Base-by-base conservation (phyloP, 2,329 filamentous ascomycete genomes). In the Sclerotinia sclerotiorum region DNA sequence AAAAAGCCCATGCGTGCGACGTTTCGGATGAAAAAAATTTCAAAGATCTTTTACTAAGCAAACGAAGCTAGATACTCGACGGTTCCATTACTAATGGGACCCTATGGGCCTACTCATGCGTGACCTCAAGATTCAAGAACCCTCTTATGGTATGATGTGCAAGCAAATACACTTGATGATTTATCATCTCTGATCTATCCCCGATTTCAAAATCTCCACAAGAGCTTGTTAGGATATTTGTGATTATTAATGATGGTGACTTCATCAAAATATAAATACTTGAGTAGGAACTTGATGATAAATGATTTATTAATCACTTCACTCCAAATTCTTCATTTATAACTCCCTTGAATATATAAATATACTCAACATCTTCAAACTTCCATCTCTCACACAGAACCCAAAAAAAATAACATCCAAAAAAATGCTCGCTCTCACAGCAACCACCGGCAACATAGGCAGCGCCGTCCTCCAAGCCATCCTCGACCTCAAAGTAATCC, bases 381-480 rank as follows among this genome's bases (percentile, higher is more conserved):
- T 8, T 8, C 29, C 11, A 24, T 15, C 17, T 4, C 17, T 42
- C 39, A 15, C 39, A 15, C 39, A 42, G 4, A 15, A 15, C 3
- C 3, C 0, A 19, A 27, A 1, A 60, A 46, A 32, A 10, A 60
- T 10, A 46, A 60, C 17, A 46, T 42, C 27, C 27, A 21, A 27
- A 17, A 60, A 55, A 44, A 70, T 67, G 69, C 65, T 70, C 13
- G 69, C 61, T 1, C 60, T 72, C 35, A 71, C 65, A 49, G 62
- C 67, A 35, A 64, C 61, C n/a, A 69, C 70, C 29, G 71, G 70
- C 27, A 71, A 72, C 44, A 65, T 71, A 21, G 71, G 71, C 44
- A 66, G 70, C 21, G 69, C 70, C 0, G 63, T 69, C 35, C 58
- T 72, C 21, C 21, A 68, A 17, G 69, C 63, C 48, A 48, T 72